A percentile compares a stretch with the other conserved stretches of the same genome.
Evolutionary conservation across 164 flowering plant species (phyloP).

Genomic region (Berberis thunbergii): DNA sequence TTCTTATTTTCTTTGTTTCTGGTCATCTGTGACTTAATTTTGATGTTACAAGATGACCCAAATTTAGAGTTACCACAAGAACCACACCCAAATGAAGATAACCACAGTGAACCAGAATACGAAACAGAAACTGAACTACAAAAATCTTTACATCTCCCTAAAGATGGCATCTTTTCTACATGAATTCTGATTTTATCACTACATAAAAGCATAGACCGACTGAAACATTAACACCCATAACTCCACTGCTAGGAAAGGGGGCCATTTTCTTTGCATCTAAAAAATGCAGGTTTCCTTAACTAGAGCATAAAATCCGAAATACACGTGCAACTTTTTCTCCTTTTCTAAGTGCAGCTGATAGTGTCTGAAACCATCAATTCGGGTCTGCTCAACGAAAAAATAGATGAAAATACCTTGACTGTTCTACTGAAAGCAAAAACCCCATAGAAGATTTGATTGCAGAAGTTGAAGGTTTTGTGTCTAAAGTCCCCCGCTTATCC

Average conservation of each 20-base stretch:
- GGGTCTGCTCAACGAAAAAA: neutral
- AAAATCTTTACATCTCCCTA: slow-evolving; percentile 11
- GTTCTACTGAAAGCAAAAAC: neutral
- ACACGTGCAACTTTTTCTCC: neutral
- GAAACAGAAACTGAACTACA: slow-evolving; percentile 15
- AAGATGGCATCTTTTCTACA: slow-evolving; percentile 17
- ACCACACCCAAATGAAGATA: slow-evolving; percentile 19
- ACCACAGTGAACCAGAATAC: slow-evolving; percentile 6
- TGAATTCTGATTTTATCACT: slow-evolving; percentile 13
- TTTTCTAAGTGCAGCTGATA: neutral
- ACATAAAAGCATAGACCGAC: slow-evolving; percentile 10
- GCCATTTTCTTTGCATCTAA: slow-evolving; percentile 22
- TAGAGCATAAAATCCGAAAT: slow-evolving; percentile 1
- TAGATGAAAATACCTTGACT: neutral
- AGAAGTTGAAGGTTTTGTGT: too few species aligned
- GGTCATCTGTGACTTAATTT: slow-evolving; percentile 19
- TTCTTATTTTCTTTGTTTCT: slow-evolving; percentile 19
- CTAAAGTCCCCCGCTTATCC: too few species aligned
- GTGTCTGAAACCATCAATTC: neutral
- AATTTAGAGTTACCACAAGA: slow-evolving; percentile 15
- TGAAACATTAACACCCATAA: slow-evolving; percentile 15
- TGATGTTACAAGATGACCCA: slow-evolving; percentile 18
- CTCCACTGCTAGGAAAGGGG: slow-evolving; percentile 27
- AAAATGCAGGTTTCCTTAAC: slow-evolving; percentile 1
- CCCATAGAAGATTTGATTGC: neutral